phyloP scores from a whole-genome alignment of 352 stramenopile genomes.

The Phytophthora lateralis region DNA sequence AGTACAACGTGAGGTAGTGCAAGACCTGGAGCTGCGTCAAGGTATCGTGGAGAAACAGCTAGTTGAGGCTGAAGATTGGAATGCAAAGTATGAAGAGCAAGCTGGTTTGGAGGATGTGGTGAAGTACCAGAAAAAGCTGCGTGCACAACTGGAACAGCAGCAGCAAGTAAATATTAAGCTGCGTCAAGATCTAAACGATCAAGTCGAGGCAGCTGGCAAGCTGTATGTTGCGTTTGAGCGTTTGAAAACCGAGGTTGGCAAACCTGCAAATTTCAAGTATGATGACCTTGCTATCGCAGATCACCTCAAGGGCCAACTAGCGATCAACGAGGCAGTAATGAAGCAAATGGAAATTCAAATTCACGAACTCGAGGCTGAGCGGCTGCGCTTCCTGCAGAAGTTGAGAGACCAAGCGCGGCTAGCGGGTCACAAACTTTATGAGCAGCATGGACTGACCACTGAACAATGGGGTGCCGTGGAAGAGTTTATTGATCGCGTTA shows the following conservation, averaged over 20 bases:
- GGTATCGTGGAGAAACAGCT: constrained; percentile 64
- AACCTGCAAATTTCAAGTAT: constrained; percentile 57
- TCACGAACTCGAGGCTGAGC: constrained; percentile 66
- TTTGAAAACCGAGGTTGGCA: constrained; percentile 61
- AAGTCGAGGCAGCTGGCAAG: constrained; percentile 63
- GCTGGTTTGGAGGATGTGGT: constrained; percentile 78
- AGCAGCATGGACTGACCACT: constrained; percentile 57
- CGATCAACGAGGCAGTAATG: constrained; percentile 60
- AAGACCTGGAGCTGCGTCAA: constrained; percentile 62
- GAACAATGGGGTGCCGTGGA: constrained; percentile 64
- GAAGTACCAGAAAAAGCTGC: constrained; percentile 74
- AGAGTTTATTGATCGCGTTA: constrained; percentile 73
- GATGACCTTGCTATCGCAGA: constrained; percentile 58
- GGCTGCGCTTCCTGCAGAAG: constrained; percentile 59
- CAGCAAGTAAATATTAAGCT: constrained; percentile 64
- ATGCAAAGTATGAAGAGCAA: constrained; percentile 67
- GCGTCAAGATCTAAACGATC: constrained; percentile 61
- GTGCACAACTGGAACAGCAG: constrained; percentile 63
- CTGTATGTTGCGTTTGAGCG: constrained; percentile 61
- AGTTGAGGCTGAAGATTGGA: constrained; percentile 62
- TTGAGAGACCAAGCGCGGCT: constrained; percentile 60
- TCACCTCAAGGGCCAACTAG: constrained; percentile 62
- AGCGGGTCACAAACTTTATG: constrained; percentile 54
- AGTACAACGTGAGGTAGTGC: constrained; percentile 52
- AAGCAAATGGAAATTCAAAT: constrained; percentile 69